Base-by-base conservation (phyloP, 177 flowering plant genomes). In the Vitis hybrid region DNA sequence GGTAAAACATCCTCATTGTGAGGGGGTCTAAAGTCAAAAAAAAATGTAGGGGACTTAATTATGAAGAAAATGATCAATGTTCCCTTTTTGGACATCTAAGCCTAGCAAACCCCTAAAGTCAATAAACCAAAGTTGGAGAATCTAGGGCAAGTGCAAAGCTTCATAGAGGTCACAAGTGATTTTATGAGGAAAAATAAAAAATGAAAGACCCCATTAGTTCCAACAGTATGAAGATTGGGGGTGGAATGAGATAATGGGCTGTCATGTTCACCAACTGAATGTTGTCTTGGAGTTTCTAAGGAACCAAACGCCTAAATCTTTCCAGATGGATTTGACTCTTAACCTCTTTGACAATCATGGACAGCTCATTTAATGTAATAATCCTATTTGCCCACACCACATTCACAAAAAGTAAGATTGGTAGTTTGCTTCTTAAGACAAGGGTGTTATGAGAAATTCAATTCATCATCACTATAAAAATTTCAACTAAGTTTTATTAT, bases 251-350 rank as follows among this genome's bases (percentile, higher is more conserved):
- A 15, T 2, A 22, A 8, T 61, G 13, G 39, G 26, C 15, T 15
- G 31, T 63, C 65, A 18, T 65, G 69, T 31, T 31, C 34, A 18
- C 14, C 45, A 54, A 55, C 39, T 19, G 48, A 57, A 15, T 10
- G 7, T 16, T 48, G 54, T 13, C 63, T 50, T 54, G 63, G 69
- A 59, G 50, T 66, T 29, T 63, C 20, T 8, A 49, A 56, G 19
- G 16, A 16, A 63, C 62, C 74, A 8, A 65, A 26, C 73, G 63
- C 39, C 72, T 61, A 63, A 59, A 63, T 54, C 16, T 54, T 63
- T 57, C 62, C 53, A 11, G 61, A 59, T 70, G 22, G 22, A 64
- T 71, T 70, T 64, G 55, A 10, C 48, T 6, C 29, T 15, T 13
- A 49, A 69, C 51, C 20, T 12, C 66, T 51, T n/a, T 62, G n/a